Conservation (phyloP, 352 stramenopile genomes). For the Globisporangium barbulae region DNA sequence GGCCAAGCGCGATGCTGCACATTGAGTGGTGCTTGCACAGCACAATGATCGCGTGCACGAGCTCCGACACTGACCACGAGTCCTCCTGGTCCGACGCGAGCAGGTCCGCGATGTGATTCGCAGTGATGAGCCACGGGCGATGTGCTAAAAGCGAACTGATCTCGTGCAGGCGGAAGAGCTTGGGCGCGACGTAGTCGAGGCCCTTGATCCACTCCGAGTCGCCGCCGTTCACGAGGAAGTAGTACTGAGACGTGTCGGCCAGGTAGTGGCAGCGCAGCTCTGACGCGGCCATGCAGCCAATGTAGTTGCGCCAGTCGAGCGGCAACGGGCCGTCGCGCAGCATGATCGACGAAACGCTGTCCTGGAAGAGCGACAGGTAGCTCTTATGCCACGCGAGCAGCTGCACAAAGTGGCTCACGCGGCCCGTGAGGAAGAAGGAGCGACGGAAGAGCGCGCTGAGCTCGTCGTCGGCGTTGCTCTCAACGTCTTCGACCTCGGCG, state of each 20-base stretch:
- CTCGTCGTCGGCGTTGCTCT: conserved; percentile 44
- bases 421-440: conserved; percentile 62
- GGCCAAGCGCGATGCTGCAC: conserved; percentile 68
- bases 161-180: conserved; percentile 82
- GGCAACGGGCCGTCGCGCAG: conserved; percentile 72
- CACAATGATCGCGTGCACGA: conserved; percentile 85
- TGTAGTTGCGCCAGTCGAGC: conserved; percentile 80
- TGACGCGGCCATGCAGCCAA: conserved; percentile 76
- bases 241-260: conserved; percentile 75
- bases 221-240: conserved; percentile 82
- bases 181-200: conserved; percentile 75
- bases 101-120: conserved; percentile 71
- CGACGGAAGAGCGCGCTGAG: conserved; percentile 47
- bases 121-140: conserved; percentile 80
- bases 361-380: conserved; percentile 72
- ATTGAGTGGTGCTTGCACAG: conserved; percentile 83
- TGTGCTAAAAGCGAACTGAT: conserved; percentile 81
- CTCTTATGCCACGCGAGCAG: conserved; percentile 77
- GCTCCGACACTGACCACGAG: conserved; percentile 84
- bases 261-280: conserved; percentile 82
- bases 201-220: conserved; percentile 81
- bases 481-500: conserved; percentile 22
- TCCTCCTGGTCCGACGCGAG: conserved; percentile 66
- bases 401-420: conserved; percentile 73
- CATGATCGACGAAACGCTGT: conserved; percentile 67